Percentiles rank a stretch among this genome's conserved stretches.
These are phyloP conservation scores for Stachybotrys echinatus DNA, from an alignment of 2,329 filamentous ascomycete genomes.

Conservation along the genomic window DNA sequence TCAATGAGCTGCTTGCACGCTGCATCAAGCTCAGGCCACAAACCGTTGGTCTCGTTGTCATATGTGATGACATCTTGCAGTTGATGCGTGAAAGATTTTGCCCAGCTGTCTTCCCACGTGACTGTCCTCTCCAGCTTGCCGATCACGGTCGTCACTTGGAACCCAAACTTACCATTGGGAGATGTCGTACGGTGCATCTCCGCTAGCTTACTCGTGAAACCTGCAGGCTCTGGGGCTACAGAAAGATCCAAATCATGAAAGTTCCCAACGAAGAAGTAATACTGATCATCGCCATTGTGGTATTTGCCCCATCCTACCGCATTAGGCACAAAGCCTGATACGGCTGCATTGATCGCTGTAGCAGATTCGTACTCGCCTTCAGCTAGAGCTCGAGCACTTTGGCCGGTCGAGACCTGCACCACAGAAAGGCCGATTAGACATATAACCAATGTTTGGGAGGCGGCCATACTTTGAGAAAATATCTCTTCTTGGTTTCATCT, in stretches of 20 bases:
- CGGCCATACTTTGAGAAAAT: conserved; percentile 7
- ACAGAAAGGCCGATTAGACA: too few relatives aligned
- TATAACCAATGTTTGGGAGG: background rate
- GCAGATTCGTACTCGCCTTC: conserved; percentile 6
- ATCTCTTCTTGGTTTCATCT: conserved; percentile 3
- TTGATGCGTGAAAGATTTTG: conserved; percentile 20
- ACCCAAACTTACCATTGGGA: conserved; percentile 28
- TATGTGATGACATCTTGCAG: conserved; percentile 3
- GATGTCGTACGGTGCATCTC: conserved; percentile 20
- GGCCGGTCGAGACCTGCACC: background rate
- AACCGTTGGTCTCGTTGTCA: conserved; percentile 6
- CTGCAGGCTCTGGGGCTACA: background rate
- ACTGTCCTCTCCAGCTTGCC: conserved; percentile 19
- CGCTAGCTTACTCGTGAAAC: background rate
- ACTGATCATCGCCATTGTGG: background rate
- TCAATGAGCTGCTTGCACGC: conserved; percentile 12
- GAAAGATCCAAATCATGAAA: conserved; percentile 7
- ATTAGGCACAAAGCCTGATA: background rate
- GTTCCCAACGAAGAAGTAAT: conserved; percentile 6
- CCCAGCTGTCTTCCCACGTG: conserved; percentile 29
- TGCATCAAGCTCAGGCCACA: conserved; percentile 13
- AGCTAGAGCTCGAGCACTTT: background rate
- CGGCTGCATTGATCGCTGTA: background rate
- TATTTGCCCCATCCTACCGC: conserved; percentile 2
- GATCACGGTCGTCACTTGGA: conserved; percentile 21